Conservation (phyloP, 148 eudicot species). For the Simmondsia chinensis region DNA sequence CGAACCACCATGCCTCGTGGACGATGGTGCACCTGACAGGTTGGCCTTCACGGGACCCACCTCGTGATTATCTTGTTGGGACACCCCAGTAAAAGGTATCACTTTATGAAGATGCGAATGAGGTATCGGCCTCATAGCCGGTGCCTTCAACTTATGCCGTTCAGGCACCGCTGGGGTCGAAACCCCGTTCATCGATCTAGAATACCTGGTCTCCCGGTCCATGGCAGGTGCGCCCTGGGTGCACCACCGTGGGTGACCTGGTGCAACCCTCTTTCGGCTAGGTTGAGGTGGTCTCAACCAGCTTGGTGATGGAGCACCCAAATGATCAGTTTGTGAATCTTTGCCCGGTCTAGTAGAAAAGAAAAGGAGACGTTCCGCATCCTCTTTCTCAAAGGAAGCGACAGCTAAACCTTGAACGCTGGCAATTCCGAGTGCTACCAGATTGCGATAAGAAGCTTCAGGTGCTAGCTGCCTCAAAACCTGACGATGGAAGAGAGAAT, state of each 20-base stretch:
- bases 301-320: constrained; percentile 39
- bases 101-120: constrained; percentile 64
- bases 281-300: constrained; percentile 93
- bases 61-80: constrained; percentile 48
- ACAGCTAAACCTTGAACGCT: constrained; percentile 87
- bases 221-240: no score
- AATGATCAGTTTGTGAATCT: constrained; percentile 21
- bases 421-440: constrained; percentile 85
- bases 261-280: constrained; percentile 38
- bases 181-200: constrained; percentile 32
- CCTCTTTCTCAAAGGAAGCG: constrained; percentile 77
- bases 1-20: constrained; percentile 33
- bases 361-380: constrained; percentile 76
- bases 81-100: constrained; percentile 65
- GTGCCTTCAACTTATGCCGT: constrained; percentile 46
- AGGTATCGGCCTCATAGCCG: constrained; percentile 88
- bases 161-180: constrained; percentile 17
- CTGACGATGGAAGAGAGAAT: constrained; percentile 23
- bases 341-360: constrained; percentile 36
- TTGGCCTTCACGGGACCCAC: constrained; percentile 50
- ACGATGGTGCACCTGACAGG: constrained; percentile 35
- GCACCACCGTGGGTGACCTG: no score
- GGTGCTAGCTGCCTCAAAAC: constrained; percentile 95
- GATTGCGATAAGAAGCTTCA: constrained; percentile 68
- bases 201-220: constrained; percentile 23